Base-by-base conservation (phyloP, 495 filamentous ascomycete genomes). In the Endocarpon pusillum region DNA sequence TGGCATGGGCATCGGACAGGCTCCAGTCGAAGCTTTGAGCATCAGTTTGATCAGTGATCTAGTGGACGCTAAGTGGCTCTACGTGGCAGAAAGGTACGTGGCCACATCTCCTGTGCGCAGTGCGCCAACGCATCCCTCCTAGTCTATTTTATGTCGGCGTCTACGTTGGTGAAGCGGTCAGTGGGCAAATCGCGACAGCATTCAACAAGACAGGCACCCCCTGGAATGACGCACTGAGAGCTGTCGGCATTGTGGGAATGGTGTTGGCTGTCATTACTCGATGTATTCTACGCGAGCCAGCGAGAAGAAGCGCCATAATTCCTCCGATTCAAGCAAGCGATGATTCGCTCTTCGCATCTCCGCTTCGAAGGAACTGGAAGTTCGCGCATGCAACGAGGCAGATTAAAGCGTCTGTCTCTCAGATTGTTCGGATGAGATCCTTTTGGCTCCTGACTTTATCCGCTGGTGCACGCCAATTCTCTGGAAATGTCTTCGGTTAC, bases 101-200 rank as follows among this genome's bases (percentile, higher is more conserved):
- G n/a, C 10, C 9, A 14, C 0, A 18, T n/a, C 7, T 21, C 17
- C 21, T 15, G 12, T 32, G 9, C 6, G 3, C 12, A 19, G 6
- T 11, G 10, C 11, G 39, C 34, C 37, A 14, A 44, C 20, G n/a
- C 7, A 19, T n/a, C n/a, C n/a, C 4, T 3, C 0, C 5, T 21
- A 42, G 51, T 25, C 18, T 52, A 15, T 39, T 52, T 9, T 56
- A 53, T 28, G 44, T 53, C 24, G 46, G 46, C 15, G 42, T 53
- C 3, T 56, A 56, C 34, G 39, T 54, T 20, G 46, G 46, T 2
- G 49, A 54, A 32, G 53, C 53, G 4, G 38, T 54, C 1, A 44
- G 38, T 19, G 49, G 36, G 7, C 42, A 53, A 28, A 52, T 54
- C 27, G 44, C 52, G 0, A 39, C 36, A 3, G 52, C 45, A 0